phyloP scores from a whole-genome alignment of 768 basidiomycete genomes.

The Macrolepiota dolichaula region DNA sequence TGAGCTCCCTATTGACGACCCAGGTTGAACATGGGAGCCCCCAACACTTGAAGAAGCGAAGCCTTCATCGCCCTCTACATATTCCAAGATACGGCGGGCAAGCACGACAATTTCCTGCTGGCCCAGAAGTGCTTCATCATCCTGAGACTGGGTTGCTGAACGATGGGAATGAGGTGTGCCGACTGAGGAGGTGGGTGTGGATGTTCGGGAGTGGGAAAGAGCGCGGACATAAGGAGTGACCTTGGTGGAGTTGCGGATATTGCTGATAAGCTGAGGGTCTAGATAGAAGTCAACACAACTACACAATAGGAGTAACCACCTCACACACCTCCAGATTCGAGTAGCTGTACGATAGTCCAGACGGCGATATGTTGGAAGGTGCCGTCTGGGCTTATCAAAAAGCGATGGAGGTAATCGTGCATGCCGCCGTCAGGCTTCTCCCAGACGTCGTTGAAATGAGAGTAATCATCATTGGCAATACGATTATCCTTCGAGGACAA shows the following conservation, averaged over 20 bases:
- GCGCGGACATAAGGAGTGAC: conserved; percentile 85
- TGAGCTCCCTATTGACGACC: conserved; percentile 64
- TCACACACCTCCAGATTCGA: conserved; percentile 85
- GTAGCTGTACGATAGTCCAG: conserved; percentile 97
- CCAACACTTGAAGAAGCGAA: conserved; percentile 58
- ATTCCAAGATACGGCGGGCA: conserved; percentile 80
- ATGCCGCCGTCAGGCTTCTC: conserved; percentile 96
- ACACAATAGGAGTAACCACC: neutral
- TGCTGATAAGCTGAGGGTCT: conserved; percentile 89
- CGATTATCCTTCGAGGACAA: conserved; percentile 88
- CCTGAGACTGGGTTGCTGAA: conserved; percentile 65
- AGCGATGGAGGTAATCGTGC: conserved; percentile 91
- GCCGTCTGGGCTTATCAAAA: conserved; percentile 88
- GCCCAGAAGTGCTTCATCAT: conserved; percentile 71
- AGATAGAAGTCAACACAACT: neutral
- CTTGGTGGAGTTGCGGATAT: conserved; percentile 80
- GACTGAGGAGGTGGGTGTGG: conserved; percentile 69
- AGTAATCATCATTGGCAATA: conserved; percentile 68
- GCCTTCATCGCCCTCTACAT: conserved; percentile 75
- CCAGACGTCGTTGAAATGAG: conserved; percentile 98
- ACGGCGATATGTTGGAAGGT: conserved; percentile 99
- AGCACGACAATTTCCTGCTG: conserved; percentile 89
- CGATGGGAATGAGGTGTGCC: conserved; percentile 72
- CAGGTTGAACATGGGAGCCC: conserved; percentile 65
- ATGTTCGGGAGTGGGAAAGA: conserved; percentile 69